Evolutionary conservation across 306 rosid genomes (phyloP).

Genomic region (Spatholobus suberectus): DNA sequence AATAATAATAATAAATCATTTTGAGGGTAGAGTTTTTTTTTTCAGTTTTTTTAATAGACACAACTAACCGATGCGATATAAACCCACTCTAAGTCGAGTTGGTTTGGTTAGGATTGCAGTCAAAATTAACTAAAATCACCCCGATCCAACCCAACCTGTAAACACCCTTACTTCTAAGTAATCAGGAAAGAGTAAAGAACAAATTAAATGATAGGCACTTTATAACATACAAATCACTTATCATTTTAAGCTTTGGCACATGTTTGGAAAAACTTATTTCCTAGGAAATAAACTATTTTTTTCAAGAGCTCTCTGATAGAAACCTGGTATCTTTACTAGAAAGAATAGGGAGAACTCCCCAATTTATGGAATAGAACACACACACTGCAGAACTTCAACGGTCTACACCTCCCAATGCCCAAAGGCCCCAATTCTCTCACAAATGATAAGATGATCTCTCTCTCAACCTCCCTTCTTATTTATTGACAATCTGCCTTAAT

Average conservation of each 20-base stretch:
- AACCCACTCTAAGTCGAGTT: neutral
- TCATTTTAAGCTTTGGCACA: neutral
- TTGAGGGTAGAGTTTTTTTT: neutral
- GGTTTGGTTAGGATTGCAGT: neutral
- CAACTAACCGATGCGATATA: neutral
- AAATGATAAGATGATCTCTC: too few species aligned
- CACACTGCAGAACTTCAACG: too few species aligned
- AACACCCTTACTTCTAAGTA: too few species aligned
- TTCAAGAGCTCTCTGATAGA: neutral
- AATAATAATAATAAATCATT: neutral
- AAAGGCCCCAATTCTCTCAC: too few species aligned
- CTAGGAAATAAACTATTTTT: neutral
- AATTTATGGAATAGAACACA: neutral
- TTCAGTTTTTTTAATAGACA: neutral
- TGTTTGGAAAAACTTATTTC: neutral
- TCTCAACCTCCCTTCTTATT: neutral
- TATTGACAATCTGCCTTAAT: neutral
- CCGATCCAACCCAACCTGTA: neutral
- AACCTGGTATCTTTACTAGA: neutral
- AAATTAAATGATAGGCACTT: neutral
- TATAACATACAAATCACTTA: neutral
- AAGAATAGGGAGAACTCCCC: neutral
- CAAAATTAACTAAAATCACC: neutral
- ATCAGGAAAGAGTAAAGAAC: too few species aligned
- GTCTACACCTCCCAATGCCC: too few species aligned